Evolutionary conservation across 108 stramenopile genomes (phyloP).

Genomic region (Nitzschia sp.): DNA sequence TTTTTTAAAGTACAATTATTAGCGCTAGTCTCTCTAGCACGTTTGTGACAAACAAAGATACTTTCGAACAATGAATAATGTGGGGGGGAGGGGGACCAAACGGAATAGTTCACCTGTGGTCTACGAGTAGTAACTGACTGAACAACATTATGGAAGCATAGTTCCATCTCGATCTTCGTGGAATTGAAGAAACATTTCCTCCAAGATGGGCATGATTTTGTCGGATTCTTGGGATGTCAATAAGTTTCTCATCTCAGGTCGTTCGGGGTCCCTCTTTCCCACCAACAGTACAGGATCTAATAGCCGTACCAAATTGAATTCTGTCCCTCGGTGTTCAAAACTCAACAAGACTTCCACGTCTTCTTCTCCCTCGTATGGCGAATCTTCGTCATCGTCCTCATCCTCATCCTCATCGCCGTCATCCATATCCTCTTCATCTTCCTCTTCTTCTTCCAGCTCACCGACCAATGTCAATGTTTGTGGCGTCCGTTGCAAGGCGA

Average conservation of each 20-base stretch:
- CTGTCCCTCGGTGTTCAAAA: slow-evolving; percentile 76
- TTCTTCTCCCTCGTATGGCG: slow-evolving; percentile 64
- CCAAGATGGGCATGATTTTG: slow-evolving; percentile 78
- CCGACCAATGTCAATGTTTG: slow-evolving; percentile 87
- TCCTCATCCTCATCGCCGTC: slow-evolving; percentile 66
- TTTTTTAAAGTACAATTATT: too few species aligned
- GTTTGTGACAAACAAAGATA: too few species aligned
- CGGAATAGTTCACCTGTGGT: too few species aligned
- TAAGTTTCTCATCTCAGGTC: slow-evolving; percentile 52
- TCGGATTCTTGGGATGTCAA: slow-evolving; percentile 84
- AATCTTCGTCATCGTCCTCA: slow-evolving; percentile 49
- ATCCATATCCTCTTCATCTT: slow-evolving; percentile 50
- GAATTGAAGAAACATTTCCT: slow-evolving; percentile 50
- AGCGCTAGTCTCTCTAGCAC: too few species aligned
- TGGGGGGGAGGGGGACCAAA: too few species aligned
- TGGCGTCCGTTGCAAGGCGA: slow-evolving; percentile 75
- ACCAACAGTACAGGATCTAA: slow-evolving; percentile 88
- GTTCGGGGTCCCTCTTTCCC: slow-evolving; percentile 68
- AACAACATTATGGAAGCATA: not conserved
- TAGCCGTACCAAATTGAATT: slow-evolving; percentile 78
- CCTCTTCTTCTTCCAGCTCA: slow-evolving; percentile 63
- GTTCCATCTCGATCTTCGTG: not conserved
- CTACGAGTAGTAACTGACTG: too few species aligned
- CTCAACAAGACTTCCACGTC: slow-evolving; percentile 83
- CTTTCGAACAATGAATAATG: too few species aligned